Evolutionary conservation across 2,329 filamentous ascomycete species (phyloP).

Genomic region (Trichoderma atroviride): DNA sequence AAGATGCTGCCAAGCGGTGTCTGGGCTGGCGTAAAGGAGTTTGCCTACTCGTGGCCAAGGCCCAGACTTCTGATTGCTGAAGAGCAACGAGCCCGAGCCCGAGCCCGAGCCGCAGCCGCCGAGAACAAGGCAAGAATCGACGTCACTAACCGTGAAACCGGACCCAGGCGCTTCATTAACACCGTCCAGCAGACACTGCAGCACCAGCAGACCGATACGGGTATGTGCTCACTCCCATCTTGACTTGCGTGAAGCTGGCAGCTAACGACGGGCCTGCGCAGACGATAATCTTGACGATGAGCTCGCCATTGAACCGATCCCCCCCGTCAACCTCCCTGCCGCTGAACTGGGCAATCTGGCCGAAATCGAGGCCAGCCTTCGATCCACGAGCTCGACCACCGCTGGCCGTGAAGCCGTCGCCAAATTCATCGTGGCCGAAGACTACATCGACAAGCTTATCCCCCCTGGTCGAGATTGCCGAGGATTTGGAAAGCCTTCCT

Average conservation of each 20-base stretch:
- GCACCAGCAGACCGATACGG: conserved; percentile 60
- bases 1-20: too few species aligned
- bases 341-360: conserved; percentile 80
- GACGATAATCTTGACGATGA: conserved; percentile 92
- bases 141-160: neutral
- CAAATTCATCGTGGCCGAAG: conserved; percentile 81
- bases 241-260: neutral
- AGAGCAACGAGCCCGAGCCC: too few species aligned
- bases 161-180: conserved; percentile 82
- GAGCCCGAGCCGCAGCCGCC: too few species aligned
- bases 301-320: conserved; percentile 70
- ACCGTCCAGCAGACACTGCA: conserved; percentile 77
- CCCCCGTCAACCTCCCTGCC: conserved; percentile 72
- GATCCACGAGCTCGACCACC: conserved; percentile 72
- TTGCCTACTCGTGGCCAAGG: too few species aligned
- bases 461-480: conserved; percentile 85
- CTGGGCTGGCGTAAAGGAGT: too few species aligned
- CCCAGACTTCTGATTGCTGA: too few species aligned
- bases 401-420: conserved; percentile 81
- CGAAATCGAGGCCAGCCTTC: conserved; percentile 84
- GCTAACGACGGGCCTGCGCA: conserved; percentile 34
- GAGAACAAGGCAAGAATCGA: too few species aligned
- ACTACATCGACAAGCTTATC: conserved; percentile 85
- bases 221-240: conserved; percentile 46
- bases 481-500: conserved; percentile 83